Base-by-base conservation (phyloP, 306 rosid genomes). In the Medicago ruthenica region DNA sequence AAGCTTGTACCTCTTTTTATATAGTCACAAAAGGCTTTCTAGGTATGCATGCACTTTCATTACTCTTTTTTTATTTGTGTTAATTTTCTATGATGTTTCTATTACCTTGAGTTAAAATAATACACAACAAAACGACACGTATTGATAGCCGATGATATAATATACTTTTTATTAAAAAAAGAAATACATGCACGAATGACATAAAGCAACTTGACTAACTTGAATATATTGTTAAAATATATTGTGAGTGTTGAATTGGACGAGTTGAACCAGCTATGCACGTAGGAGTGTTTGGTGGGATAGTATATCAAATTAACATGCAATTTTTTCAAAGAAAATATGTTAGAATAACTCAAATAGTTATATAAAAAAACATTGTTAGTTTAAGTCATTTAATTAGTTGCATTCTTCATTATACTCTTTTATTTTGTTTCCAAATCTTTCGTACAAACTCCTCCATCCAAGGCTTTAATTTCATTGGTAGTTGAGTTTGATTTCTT, bases 301-400 rank as follows among this genome's bases (percentile, higher is more conserved):
- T 47, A 68, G 78, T 81, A 65, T 45, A 45, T 44, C n/a, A n/a
- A 42, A 22, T 39, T 0, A 74, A 68, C 67, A 76, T 20, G 15
- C 62, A 77, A 75, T 16, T 36, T 72, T 75, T 78, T 60, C 79
- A 16, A 76, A 24, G 69, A 59, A 67, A 87, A 71, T 67, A 27
- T 27, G 31, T 27, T 27, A 27, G 31, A 27, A 27, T 27, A 27
- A 27, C 27, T 24, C 2, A 24, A 24, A 24, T 27, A 27, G 31
- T 27, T 27, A n/a, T n/a, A n/a, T n/a, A n/a, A n/a, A n/a, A n/a
- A n/a, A n/a, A n/a, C n/a, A n/a, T n/a, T n/a, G 61, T 73, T 75
- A 34, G 60, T 80, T 81, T 76, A 77, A 80, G 84, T 1, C 57
- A 37, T 85, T 67, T 85, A 82, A 88, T 83, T 70, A 82, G 89